A percentile compares a stretch with the other conserved stretches of the same genome.
Evolutionary conservation across 1,139 yeast species (phyloP).

Genomic region (Pichia sp.): DNA sequence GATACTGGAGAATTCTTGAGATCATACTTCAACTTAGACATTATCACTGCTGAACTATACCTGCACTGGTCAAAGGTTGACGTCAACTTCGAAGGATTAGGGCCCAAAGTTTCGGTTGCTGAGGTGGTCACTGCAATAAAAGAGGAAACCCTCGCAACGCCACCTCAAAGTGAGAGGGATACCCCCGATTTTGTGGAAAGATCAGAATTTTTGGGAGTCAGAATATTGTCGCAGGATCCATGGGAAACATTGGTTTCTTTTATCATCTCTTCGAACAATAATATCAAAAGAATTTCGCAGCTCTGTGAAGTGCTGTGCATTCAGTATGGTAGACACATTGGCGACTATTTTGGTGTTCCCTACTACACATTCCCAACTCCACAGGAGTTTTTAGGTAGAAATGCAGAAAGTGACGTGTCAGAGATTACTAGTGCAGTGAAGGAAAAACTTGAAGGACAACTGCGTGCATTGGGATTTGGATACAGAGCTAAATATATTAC

Average conservation of each 20-base stretch:
- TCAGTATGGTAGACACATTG: constrained; percentile 62
- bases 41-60: constrained; percentile 48
- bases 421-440: background rate
- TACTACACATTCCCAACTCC: constrained; percentile 78
- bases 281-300: constrained; percentile 84
- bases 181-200: constrained; percentile 21
- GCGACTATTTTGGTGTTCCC: constrained; percentile 45
- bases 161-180: constrained; percentile 5
- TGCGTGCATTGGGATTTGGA: constrained; percentile 71
- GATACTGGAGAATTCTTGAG: constrained; percentile 4
- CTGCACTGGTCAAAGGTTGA: constrained; percentile 57
- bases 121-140: too few relatives aligned
- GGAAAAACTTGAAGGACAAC: constrained; percentile 30
- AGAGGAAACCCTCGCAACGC: constrained; percentile 7
- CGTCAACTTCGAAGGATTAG: constrained; percentile 37
- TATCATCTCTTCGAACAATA: constrained; percentile 94
- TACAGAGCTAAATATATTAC: constrained; percentile 86
- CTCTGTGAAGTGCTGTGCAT: constrained; percentile 81
- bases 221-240: constrained; percentile 88
- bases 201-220: constrained; percentile 50
- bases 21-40: constrained; percentile 61
- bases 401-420: constrained; percentile 10
- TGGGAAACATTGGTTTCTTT: constrained; percentile 92
- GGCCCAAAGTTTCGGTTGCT: too few relatives aligned
- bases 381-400: constrained; percentile 34